These are phyloP conservation scores for Theobroma cacao DNA, from an alignment of 345 rosid genomes.

Conservation along the genomic window DNA sequence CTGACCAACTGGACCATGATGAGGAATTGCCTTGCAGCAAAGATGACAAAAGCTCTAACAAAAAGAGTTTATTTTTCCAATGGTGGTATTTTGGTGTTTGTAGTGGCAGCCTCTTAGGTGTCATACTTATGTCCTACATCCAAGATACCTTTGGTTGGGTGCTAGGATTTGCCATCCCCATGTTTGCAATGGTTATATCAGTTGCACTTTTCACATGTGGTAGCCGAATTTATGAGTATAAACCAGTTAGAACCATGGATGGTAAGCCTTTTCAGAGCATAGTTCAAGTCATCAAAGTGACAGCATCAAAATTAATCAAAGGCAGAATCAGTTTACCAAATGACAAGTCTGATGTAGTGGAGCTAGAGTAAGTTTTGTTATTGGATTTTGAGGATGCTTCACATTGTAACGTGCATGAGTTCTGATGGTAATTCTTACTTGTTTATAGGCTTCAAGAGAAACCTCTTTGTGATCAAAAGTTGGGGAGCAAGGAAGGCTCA, in stretches of 20 bases:
- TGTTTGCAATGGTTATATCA: constrained; percentile 63
- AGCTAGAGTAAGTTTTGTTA: constrained; percentile 72
- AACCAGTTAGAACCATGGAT: constrained; percentile 17
- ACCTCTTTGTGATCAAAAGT: constrained; percentile 56
- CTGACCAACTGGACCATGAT: constrained; percentile 64
- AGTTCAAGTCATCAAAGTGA: constrained; percentile 35
- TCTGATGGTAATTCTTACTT: constrained; percentile 13
- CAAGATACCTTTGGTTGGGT: constrained; percentile 96
- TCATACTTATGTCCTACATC: constrained; percentile 75
- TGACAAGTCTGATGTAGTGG: constrained; percentile 40
- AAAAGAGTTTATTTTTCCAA: constrained; percentile 68
- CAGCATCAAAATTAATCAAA: constrained; percentile 22
- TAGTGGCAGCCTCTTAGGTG: constrained; percentile 84
- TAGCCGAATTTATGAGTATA: constrained; percentile 44
- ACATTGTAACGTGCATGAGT: not conserved
- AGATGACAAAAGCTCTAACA: constrained; percentile 38
- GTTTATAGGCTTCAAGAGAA: constrained; percentile 67
- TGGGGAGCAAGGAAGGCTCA: constrained; percentile 1
- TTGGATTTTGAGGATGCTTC: not conserved
- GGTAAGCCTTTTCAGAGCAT: constrained; percentile 28
- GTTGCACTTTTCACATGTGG: constrained; percentile 56
- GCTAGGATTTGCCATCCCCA: constrained; percentile 80
- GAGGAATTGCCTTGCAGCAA: constrained; percentile 43
- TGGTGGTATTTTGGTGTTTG: constrained; percentile 95
- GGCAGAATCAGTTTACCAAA: constrained; percentile 35